Base-by-base conservation (phyloP, 1,284 basidiomycete genomes). In the Ceratobasidium papillatum region DNA sequence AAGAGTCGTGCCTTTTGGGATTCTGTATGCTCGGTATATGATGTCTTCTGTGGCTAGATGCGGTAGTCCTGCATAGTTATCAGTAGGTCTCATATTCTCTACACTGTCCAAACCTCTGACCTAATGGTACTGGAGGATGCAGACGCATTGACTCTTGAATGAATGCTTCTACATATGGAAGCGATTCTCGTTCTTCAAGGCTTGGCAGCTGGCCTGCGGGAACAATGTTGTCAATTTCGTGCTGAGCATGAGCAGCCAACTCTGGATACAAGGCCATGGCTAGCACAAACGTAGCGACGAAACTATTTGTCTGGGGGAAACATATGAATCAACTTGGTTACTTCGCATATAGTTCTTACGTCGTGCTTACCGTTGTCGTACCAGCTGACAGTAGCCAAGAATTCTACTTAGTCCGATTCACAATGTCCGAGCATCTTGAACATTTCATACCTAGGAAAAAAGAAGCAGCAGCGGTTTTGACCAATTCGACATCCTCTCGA, bases 141-240 rank as follows among this genome's bases (percentile, higher is more conserved):
- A 80, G 82, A 61, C 82, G 76, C 68, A 82, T 71, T 7, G 80
- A 75, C 72, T 83, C 82, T 54, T 80, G 79, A 19, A 81, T 52
- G 32, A 83, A 68, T 0, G 81, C 81, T n/a, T 78, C 75, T 8
- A 82, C 68, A 66, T 82, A 83, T 8, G 81, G 82, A 22, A 83
- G 71, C 3, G 77, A 78, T 7, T 74, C 75, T 66, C 81, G 74
- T 61, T 81, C 79, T n/a, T 71, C 69, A 58, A 78, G 76, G 22
- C 65, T 69, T 12, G 78, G 79, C 9, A 79, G 72, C 2, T 43
- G 58, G 41, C 47, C 71, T 2, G 27, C 3, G 2, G 34, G 38
- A 17, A 51, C 71, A 2, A 62, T 36, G 1, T 59, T 19, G 14
- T 56, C 47, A 25, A 74, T 65, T 36, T 74, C 71, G 5, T 2